Conservation (phyloP, 1,284 basidiomycete genomes). For the Malassezia yamatoensis region DNA sequence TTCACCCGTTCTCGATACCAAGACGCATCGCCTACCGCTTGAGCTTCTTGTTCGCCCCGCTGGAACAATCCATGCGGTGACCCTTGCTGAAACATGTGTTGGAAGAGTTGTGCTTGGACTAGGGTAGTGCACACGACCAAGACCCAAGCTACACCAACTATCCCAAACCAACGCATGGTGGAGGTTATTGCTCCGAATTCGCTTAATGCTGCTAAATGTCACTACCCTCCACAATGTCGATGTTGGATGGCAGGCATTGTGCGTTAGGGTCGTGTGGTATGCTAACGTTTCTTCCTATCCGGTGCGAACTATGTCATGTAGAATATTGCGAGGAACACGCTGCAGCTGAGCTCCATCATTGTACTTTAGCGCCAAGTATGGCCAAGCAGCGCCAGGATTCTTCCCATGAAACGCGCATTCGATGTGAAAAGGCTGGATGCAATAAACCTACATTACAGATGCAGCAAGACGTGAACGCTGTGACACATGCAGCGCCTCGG, state of each 20-base stretch:
- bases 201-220: not conserved
- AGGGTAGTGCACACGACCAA: not conserved
- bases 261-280: not conserved
- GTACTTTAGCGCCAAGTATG: not conserved
- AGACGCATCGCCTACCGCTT: constrained; percentile 11
- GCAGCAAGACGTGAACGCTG: not conserved
- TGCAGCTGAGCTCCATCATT: constrained; percentile 4
- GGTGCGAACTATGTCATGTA: not conserved
- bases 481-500: constrained; percentile 6
- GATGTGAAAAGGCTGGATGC: constrained; percentile 6
- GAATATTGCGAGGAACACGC: constrained; percentile 10
- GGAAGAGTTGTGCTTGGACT: constrained; percentile 11
- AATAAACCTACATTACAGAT: constrained; percentile 2
- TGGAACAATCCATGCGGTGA: not conserved
- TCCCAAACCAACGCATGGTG: not conserved
- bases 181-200: not conserved
- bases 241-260: constrained; percentile 15
- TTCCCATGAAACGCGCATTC: not conserved
- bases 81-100: constrained; percentile 8
- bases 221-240: constrained; percentile 11
- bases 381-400: not conserved
- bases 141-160: not conserved
- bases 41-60: constrained; percentile 9
- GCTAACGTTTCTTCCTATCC: constrained; percentile 10
- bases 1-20: constrained; percentile 16